Percentiles rank a stretch among this genome's conserved stretches.
phyloP scores from a whole-genome alignment of 1,284 basidiomycete genomes.

The Tremellales sp. region DNA sequence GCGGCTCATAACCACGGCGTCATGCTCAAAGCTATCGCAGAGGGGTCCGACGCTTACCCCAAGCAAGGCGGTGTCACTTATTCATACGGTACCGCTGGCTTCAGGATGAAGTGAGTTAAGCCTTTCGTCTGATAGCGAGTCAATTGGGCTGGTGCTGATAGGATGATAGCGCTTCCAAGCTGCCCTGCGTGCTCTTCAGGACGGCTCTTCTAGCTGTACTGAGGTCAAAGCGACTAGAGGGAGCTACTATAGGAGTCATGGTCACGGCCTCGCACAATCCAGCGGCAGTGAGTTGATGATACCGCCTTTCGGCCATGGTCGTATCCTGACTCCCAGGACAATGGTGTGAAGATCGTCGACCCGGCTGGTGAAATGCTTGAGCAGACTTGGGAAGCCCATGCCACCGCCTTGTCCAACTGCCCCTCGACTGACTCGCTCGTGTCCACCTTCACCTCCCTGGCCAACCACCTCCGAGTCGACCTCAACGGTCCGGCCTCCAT shows the following conservation, averaged over 20 bases:
- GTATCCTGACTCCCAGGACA: slow-evolving; percentile 62
- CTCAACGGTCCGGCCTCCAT: slow-evolving; percentile 71
- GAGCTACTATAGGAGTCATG: slow-evolving; percentile 94
- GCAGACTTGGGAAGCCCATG: slow-evolving; percentile 84
- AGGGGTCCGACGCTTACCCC: slow-evolving; percentile 46
- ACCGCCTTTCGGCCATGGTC: too few species aligned
- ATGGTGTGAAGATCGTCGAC: slow-evolving; percentile 97
- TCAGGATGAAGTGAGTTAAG: slow-evolving; percentile 77
- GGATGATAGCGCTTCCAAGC: slow-evolving; percentile 65
- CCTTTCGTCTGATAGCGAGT: not conserved
- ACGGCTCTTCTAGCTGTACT: slow-evolving; percentile 87
- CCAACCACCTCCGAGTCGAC: slow-evolving; percentile 70
- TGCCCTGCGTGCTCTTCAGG: slow-evolving; percentile 92
- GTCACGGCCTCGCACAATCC: slow-evolving; percentile 99
- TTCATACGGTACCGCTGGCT: slow-evolving; percentile 92
- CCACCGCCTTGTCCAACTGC: slow-evolving; percentile 87
- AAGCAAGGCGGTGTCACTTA: slow-evolving; percentile 55
- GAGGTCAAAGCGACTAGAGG: slow-evolving; percentile 82
- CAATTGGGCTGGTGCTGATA: too few species aligned
- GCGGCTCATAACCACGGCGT: slow-evolving; percentile 28
- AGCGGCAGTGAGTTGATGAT: slow-evolving; percentile 72
- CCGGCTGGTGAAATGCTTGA: slow-evolving; percentile 99
- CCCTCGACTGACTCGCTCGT: slow-evolving; percentile 68
- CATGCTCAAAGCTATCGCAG: slow-evolving; percentile 33
- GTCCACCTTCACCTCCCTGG: slow-evolving; percentile 61